A percentile compares a stretch with the other conserved stretches of the same genome.
Conservation (phyloP, 176 grass and related monocot species). For the Aegilops sharonensis region DNA sequence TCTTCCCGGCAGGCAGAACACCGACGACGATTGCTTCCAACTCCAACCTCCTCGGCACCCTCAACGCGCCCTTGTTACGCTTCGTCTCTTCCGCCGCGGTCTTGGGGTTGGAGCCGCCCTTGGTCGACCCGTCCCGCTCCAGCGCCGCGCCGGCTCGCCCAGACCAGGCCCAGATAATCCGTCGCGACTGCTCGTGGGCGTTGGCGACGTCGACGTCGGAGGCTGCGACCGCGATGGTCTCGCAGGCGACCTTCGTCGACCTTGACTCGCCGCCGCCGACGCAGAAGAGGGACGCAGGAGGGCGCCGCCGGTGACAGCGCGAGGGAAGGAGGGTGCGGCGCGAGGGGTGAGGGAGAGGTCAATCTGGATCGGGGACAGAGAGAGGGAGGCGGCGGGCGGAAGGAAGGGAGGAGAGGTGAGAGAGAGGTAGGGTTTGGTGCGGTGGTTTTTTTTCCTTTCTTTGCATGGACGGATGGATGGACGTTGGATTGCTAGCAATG, state of each 20-base stretch:
- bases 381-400: no score
- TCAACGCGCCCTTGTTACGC: neutral
- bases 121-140: conserved; percentile 37
- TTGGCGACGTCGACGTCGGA: neutral
- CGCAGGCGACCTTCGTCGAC: neutral
- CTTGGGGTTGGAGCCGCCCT: conserved; percentile 46
- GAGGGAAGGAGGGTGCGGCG: no score
- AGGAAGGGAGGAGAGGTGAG: no score
- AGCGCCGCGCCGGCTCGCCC: conserved; percentile 2
- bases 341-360: no score
- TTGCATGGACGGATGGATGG: no score
- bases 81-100: conserved; percentile 2
- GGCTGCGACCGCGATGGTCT: neutral
- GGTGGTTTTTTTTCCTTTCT: no score
- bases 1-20: conserved; percentile 34
- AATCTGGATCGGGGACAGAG: no score
- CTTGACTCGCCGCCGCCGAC: neutral
- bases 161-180: neutral
- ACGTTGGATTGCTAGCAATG: no score
- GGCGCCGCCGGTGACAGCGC: no score
- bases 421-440: no score
- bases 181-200: neutral
- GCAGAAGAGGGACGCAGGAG: neutral
- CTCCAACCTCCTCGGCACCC: neutral
- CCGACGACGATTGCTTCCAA: conserved; percentile 2